Evolutionary conservation across 345 rosid species (phyloP).

Genomic region (Pelargonium nanum): DNA sequence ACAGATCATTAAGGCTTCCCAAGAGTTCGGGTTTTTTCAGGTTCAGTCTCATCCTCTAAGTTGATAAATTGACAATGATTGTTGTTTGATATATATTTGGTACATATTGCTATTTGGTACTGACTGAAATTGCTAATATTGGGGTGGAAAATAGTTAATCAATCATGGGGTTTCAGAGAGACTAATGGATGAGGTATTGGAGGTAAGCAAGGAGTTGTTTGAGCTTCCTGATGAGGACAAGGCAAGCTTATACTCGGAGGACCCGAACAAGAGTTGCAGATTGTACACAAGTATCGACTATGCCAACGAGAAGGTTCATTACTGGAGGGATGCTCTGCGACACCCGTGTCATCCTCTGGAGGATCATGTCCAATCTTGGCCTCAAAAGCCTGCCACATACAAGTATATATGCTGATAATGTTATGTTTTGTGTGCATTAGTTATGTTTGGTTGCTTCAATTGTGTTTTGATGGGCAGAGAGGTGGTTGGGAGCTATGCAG

Average conservation of each 20-base stretch:
- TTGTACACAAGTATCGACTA: conserved; percentile 16
- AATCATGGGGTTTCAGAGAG: conserved; percentile 18
- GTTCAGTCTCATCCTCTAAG: neutral
- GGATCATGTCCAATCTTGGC: conserved; percentile 11
- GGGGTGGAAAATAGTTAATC: conserved; percentile 4
- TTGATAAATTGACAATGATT: neutral
- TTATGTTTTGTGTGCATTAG: neutral
- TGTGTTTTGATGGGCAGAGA: conserved; percentile 10
- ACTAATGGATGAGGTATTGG: conserved; percentile 9
- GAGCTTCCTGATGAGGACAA: conserved; percentile 12
- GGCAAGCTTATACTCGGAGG: conserved; percentile 13
- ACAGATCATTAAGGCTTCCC: conserved; percentile 13
- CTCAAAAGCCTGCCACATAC: conserved; percentile 8
- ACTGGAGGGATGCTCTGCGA: conserved; percentile 10
- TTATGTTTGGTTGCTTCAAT: neutral
- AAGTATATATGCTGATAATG: neutral
- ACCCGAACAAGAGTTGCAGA: conserved; percentile 13
- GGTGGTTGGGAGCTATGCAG: conserved; percentile 15
- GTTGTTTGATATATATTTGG: neutral
- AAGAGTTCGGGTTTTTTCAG: conserved; percentile 21
- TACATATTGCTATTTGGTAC: neutral
- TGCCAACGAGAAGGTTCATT: conserved; percentile 14
- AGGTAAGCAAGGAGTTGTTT: conserved; percentile 16
- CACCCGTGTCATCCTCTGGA: conserved; percentile 17
- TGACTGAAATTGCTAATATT: neutral